phyloP scores from a whole-genome alignment of 306 rosid species.

The Prunus kanzakura region DNA sequence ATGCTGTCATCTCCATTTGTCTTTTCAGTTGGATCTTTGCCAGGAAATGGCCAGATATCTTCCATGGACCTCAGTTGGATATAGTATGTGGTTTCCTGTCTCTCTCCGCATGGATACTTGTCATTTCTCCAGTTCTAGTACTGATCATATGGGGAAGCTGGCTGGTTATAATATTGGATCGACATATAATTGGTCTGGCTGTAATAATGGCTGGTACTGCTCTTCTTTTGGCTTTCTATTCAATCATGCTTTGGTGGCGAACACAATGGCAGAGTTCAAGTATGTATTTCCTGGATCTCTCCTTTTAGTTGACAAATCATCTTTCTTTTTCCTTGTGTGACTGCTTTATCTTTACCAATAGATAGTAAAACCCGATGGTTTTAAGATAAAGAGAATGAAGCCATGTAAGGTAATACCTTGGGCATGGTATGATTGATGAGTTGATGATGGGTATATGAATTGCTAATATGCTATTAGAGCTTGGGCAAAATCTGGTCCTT shows the following conservation, averaged over 20 bases:
- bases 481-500: neutral
- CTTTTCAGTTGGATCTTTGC: slow-evolving; percentile 96
- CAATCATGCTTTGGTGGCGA: slow-evolving; percentile 99
- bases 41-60: slow-evolving; percentile 92
- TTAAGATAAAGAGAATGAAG: neutral
- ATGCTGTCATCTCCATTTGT: slow-evolving; percentile 3
- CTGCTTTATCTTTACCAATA: neutral
- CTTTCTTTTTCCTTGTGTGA: neutral
- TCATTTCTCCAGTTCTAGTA: slow-evolving; percentile 82
- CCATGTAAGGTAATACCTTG: neutral
- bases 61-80: slow-evolving; percentile 93
- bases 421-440: neutral
- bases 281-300: slow-evolving; percentile 42
- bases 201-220: slow-evolving; percentile 99
- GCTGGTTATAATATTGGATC: slow-evolving; percentile 88
- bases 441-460: neutral
- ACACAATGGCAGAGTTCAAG: slow-evolving; percentile 99
- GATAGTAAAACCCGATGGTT: neutral
- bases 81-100: slow-evolving; percentile 83
- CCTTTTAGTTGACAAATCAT: neutral
- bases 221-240: slow-evolving; percentile 92
- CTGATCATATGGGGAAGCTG: slow-evolving; percentile 90
- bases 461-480: neutral
- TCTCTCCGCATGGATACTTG: slow-evolving; percentile 80
- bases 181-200: slow-evolving; percentile 95